These are phyloP conservation scores for Ascochyta lentis DNA, from an alignment of 2,329 filamentous ascomycete genomes.

Conservation along the genomic window DNA sequence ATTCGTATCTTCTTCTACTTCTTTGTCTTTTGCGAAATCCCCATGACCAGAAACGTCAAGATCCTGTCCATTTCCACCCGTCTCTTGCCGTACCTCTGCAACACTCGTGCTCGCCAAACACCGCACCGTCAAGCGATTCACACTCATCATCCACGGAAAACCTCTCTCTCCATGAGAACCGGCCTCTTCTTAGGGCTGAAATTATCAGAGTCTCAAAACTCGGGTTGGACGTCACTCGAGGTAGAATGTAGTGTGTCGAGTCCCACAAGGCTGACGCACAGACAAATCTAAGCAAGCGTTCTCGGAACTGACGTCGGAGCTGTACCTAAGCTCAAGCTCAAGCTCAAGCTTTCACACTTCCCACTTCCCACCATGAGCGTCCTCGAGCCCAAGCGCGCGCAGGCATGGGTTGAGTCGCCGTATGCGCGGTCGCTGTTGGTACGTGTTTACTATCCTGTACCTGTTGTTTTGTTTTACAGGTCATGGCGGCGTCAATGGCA, in stretches of 20 bases:
- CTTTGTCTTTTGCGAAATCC: not conserved
- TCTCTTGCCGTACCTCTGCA: not conserved
- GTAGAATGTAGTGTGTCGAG: too few relatives aligned
- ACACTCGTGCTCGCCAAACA: constrained; percentile 33
- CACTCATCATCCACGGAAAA: constrained; percentile 23
- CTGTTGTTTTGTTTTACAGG: not conserved
- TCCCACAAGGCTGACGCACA: constrained; percentile 9
- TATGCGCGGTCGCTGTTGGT: constrained; percentile 57
- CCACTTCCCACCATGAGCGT: constrained; percentile 36
- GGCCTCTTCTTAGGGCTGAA: too few relatives aligned
- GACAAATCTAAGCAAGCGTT: constrained; percentile 1
- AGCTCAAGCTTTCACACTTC: constrained; percentile 28
- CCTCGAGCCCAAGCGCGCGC: constrained; percentile 31
- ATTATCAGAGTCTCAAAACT: too few relatives aligned
- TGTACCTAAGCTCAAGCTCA: constrained; percentile 15
- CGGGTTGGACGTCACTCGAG: too few relatives aligned
- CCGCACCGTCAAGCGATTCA: constrained; percentile 20
- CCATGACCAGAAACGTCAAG: not conserved
- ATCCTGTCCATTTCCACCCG: not conserved
- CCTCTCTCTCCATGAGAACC: too few relatives aligned
- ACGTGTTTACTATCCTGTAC: constrained; percentile 22
- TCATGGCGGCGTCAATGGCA: not conserved
- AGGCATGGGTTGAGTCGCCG: constrained; percentile 54
- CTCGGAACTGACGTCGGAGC: constrained; percentile 11
- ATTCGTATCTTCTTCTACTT: not conserved